Conservation (phyloP, 108 stramenopile species). For the Cyclotella atomus region DNA sequence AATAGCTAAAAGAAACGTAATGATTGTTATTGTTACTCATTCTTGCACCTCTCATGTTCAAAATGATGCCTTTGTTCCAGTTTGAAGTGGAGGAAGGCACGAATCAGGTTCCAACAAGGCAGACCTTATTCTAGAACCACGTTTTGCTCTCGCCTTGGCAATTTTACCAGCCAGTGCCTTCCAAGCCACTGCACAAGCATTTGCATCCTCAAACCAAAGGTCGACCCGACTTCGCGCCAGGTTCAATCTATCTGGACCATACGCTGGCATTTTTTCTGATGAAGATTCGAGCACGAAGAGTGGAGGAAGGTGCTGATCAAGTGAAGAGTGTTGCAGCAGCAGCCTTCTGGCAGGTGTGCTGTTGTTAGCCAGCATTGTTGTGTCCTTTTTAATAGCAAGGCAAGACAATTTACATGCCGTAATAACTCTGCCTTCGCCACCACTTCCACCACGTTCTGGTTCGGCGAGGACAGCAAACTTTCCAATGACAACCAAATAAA, state of each 20-base stretch:
- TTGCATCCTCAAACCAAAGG: conserved; percentile 87
- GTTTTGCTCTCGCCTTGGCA: conserved; percentile 50
- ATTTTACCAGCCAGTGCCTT: conserved; percentile 54
- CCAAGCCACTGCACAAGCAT: conserved; percentile 62
- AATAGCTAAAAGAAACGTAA: too few relatives aligned
- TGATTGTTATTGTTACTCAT: too few relatives aligned
- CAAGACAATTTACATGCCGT: conserved; percentile 62
- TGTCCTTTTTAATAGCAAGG: conserved; percentile 56
- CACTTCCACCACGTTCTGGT: conserved; percentile 58
- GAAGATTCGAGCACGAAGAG: conserved; percentile 62
- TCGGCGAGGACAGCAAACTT: conserved; percentile 75
- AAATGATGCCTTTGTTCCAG: not conserved
- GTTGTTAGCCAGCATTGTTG: conserved; percentile 38
- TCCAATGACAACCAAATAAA: conserved; percentile 79
- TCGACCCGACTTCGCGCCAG: conserved; percentile 66
- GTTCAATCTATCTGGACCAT: conserved; percentile 29
- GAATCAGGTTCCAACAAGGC: conserved; percentile 17
- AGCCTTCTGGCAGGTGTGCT: conserved; percentile 75
- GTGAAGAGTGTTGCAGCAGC: conserved; percentile 58
- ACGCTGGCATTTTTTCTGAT: conserved; percentile 12
- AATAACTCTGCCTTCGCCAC: conserved; percentile 74
- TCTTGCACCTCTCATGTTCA: too few relatives aligned
- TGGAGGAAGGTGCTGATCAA: conserved; percentile 63
- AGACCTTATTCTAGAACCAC: conserved; percentile 46
- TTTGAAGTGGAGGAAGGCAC: not conserved